A percentile compares a stretch with the other conserved stretches of the same genome.
phyloP scores from a whole-genome alignment of 768 basidiomycete species.

The Pisolithus sp. region DNA sequence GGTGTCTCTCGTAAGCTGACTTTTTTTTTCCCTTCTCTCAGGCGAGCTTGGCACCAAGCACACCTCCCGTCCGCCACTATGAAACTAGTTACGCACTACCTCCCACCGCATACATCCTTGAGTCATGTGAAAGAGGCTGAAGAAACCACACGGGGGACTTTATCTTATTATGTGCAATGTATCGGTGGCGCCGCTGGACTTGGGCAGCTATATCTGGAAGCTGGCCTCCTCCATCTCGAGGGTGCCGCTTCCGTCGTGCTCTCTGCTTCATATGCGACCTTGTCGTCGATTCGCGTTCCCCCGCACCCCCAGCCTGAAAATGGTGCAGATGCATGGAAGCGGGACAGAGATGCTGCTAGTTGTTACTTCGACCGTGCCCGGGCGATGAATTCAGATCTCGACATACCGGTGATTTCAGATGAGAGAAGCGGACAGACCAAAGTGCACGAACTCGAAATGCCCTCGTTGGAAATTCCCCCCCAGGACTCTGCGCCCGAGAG shows the following conservation, averaged over 20 bases:
- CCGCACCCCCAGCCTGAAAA: slow-evolving; percentile 43
- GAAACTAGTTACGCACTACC: slow-evolving; percentile 67
- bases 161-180: slow-evolving; percentile 56
- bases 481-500: slow-evolving; percentile 22
- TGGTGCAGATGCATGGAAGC: slow-evolving; percentile 67
- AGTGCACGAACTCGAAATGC: slow-evolving; percentile 13
- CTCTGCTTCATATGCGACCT: slow-evolving; percentile 66
- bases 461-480: slow-evolving; percentile 58
- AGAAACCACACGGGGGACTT: slow-evolving; percentile 43
- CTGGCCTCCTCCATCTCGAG: slow-evolving; percentile 75
- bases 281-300: slow-evolving; percentile 72
- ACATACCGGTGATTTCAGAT: slow-evolving; percentile 61
- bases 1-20: not conserved
- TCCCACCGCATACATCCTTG: slow-evolving; percentile 48
- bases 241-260: slow-evolving; percentile 69
- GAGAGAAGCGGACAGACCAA: slow-evolving; percentile 28
- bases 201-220: slow-evolving; percentile 72
- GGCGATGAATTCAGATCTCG: slow-evolving; percentile 51
- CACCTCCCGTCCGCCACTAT: slow-evolving; percentile 71
- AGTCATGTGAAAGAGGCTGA: slow-evolving; percentile 29
- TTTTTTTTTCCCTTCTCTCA: slow-evolving; percentile 21
- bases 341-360: slow-evolving; percentile 64
- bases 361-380: slow-evolving; percentile 70
- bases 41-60: slow-evolving; percentile 78
- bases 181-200: slow-evolving; percentile 63